Base-by-base conservation (phyloP, 352 stramenopile genomes). In the Blastocystis sp. region DNA sequence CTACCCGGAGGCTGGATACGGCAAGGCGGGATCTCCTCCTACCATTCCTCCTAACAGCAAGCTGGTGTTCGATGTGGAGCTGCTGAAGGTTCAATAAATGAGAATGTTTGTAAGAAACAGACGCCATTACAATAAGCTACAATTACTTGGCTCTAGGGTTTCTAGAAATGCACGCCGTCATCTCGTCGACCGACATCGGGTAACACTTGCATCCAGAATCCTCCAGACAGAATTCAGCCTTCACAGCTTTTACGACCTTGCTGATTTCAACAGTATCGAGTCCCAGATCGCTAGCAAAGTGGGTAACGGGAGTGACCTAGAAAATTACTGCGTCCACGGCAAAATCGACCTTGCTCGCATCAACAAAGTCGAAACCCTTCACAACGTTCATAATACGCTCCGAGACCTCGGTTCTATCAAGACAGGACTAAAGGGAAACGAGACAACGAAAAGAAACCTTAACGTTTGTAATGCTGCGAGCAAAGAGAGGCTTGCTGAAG, bases 11-110 rank as follows among this genome's bases (percentile, higher is more conserved):
- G 95, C 96, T 87, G 93, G 88, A 57, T 97, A 97, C 88, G 92
- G 92, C 24, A 90, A 91, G 87, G 77, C 88, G 57, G 93, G 93
- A 38, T 90, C 91, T 29, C 91, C 91, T 29, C 89, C 89, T 21
- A 89, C 92, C 16, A 95, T 97, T 72, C 93, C 93, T 8, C 92
- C 93, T 46, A 90, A 96, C 87, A 89, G 92, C 4, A 91, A 94
- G 86, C 89, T 97, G 32, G 86, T 96, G 51, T 97, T 97, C 75
- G 93, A 96, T 36, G 90, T 97, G 1, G 93, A 97, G 88, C 89
- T 97, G 53, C 86, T 96, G 18, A 90, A 95, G 61, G 75, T 85
- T 16, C 69, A 76, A n/a, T 85, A 49, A 32, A 27, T 11, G 57
- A n/a, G 24, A 14, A 54, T 54, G 53, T 57, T 61, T 57, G 42